Conservation (phyloP, 2,329 filamentous ascomycete genomes). For the Dryadomyces sulphureus region DNA sequence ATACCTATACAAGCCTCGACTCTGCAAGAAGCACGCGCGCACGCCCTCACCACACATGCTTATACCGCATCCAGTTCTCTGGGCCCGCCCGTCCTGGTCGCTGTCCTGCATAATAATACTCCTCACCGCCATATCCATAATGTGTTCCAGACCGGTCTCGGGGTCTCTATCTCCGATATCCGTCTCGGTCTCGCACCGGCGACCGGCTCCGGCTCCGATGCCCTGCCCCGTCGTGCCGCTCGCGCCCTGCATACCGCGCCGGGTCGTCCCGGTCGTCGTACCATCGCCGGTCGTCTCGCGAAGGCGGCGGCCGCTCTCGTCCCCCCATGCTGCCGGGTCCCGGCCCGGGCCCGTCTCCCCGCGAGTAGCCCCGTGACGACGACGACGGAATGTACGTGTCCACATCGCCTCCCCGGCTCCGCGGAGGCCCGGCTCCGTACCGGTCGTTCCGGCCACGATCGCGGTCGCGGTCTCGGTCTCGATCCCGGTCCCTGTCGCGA, state of each 20-base stretch:
- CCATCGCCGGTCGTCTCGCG: conserved; percentile 24
- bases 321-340: not conserved
- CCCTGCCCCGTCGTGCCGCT: conserved; percentile 19
- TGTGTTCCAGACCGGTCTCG: not conserved
- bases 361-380: conserved; percentile 16
- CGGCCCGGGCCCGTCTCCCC: not conserved
- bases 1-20: too few relatives aligned
- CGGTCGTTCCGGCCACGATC: conserved; percentile 3
- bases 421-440: conserved; percentile 6
- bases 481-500: conserved; percentile 19
- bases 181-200: conserved; percentile 14
- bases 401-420: conserved; percentile 15
- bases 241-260: conserved; percentile 10
- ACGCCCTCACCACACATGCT: too few relatives aligned
- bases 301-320: conserved; percentile 11
- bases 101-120: too few relatives aligned
- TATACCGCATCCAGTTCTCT: too few relatives aligned
- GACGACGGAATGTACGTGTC: conserved; percentile 38
- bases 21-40: too few relatives aligned
- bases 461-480: conserved; percentile 13
- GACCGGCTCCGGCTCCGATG: conserved; percentile 32
- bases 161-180: not conserved
- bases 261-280: conserved; percentile 25
- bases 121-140: too few relatives aligned
- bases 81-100: too few relatives aligned